Percentiles rank a stretch among this genome's conserved stretches.
Conservation (phyloP, 805 yeast genomes). For the Hanseniaspora occidentalis region DNA sequence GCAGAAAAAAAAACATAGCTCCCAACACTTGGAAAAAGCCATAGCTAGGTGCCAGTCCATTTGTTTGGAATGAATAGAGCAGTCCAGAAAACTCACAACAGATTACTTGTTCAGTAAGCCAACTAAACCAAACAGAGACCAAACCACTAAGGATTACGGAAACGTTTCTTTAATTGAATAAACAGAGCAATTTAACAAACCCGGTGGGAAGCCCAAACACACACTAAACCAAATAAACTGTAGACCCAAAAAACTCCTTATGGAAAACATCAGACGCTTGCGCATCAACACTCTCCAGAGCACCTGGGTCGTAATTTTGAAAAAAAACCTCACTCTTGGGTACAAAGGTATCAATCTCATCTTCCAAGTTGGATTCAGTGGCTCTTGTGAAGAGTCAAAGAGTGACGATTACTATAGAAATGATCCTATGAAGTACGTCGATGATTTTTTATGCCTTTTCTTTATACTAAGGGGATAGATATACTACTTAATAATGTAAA, state of each 20-base stretch:
- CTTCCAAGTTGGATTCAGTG: constrained; percentile 99
- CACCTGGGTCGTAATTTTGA: too few species aligned
- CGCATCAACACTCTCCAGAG: too few species aligned
- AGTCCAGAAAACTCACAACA: neutral
- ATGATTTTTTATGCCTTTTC: constrained; percentile 32
- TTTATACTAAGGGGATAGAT: too few species aligned
- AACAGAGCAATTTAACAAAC: neutral
- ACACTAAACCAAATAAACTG: neutral
- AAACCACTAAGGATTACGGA: neutral
- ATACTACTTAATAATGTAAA: too few species aligned
- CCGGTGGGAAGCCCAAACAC: too few species aligned
- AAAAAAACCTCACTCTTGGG: constrained; percentile 72
- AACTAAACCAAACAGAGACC: neutral
- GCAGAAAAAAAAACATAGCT: constrained; percentile 7
- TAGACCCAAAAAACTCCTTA: too few species aligned
- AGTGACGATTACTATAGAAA: constrained; percentile 99
- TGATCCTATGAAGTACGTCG: constrained; percentile 99
- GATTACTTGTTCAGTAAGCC: neutral
- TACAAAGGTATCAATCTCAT: constrained; percentile 80
- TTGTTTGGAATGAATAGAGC: neutral
- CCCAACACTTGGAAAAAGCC: constrained; percentile 3
- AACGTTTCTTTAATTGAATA: neutral
- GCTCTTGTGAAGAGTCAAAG: constrained; percentile 98
- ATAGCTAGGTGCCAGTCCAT: neutral
- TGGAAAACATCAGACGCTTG: too few species aligned